Base-by-base conservation (phyloP, 768 basidiomycete genomes). In the Lactifluus volemus region DNA sequence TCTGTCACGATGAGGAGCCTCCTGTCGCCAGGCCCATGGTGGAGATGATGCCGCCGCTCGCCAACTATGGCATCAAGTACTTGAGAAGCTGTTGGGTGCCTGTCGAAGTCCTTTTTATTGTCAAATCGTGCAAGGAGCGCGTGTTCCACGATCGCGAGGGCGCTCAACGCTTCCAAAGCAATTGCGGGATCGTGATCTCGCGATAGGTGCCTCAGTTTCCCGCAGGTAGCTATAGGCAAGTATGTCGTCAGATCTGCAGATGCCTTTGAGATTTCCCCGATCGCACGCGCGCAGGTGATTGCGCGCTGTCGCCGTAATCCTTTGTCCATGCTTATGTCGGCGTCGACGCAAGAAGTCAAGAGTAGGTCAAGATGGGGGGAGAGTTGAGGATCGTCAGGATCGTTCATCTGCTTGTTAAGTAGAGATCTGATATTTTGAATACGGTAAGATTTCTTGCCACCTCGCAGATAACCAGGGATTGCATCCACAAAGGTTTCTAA, bases 321-420 rank as follows among this genome's bases (percentile, higher is more conserved):
- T 8, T 61, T 39, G 29, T 60, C 59, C 53, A 63, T 61, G 19
- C 52, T 48, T 38, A 49, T 48, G n/a, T 63, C 17, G 5, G 12
- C 49, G 4, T 50, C 36, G 34, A 51, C 34, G 34, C 63, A 63
- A n/a, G 58, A 47, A 1, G 44, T 15, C 42, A 61, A 44, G n/a
- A 51, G 34, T n/a, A 48, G 48, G 4, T n/a, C 63, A 17, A 63
- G 45, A 29, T 42, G 53, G 9, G 14, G 54, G 49, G 51, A 25
- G 29, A 61, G 53, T 19, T 45, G 17, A 15, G 32, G 3, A 11
- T 55, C 38, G 14, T 45, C 12, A 19, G 21, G 2, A 11, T 55
- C 38, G 1, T 21, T 5, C 36, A 14, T 34, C 3, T 25, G 21
- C 8, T 17, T 5, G 0, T 41, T 6, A 3, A 63, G 49, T 7